Conservation (phyloP, 2,329 filamentous ascomycete genomes). For the Aureobasidium melanogenum region DNA sequence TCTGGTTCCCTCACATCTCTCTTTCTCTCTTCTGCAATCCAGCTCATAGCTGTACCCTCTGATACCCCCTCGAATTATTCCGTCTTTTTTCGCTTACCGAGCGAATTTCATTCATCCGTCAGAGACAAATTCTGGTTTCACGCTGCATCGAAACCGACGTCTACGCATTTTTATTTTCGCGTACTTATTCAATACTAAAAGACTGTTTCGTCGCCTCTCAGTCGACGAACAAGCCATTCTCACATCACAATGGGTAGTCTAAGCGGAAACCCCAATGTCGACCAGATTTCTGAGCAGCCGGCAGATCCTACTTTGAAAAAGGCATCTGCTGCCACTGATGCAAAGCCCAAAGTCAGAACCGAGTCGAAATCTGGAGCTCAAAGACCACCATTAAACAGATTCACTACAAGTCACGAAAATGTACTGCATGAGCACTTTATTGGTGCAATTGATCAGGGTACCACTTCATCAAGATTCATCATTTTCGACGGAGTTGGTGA, state of each 20-base stretch:
- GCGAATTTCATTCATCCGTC: not conserved
- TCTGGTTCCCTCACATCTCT: not conserved
- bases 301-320: constrained; percentile 1
- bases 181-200: not conserved
- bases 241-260: constrained; percentile 3
- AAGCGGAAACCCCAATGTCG: constrained; percentile 5
- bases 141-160: not conserved
- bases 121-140: not conserved
- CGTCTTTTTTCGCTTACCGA: not conserved
- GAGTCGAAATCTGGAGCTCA: constrained; percentile 3
- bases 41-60: not conserved
- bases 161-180: constrained; percentile 5
- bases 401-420: constrained; percentile 27
- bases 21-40: not conserved
- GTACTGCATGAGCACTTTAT: constrained; percentile 53
- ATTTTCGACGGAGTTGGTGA: constrained; percentile 72
- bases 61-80: constrained; percentile 1
- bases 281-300: not conserved
- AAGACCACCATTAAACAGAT: constrained; percentile 17
- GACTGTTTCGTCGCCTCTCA: not conserved
- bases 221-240: not conserved
- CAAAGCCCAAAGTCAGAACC: constrained; percentile 3
- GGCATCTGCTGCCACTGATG: constrained; percentile 4
- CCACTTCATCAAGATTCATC: constrained; percentile 75
- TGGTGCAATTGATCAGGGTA: constrained; percentile 78